Evolutionary conservation across 768 basidiomycete species (phyloP), one percentile per base, ranked within the genome.

Genomic region (Hypholoma fasciculare): DNA sequence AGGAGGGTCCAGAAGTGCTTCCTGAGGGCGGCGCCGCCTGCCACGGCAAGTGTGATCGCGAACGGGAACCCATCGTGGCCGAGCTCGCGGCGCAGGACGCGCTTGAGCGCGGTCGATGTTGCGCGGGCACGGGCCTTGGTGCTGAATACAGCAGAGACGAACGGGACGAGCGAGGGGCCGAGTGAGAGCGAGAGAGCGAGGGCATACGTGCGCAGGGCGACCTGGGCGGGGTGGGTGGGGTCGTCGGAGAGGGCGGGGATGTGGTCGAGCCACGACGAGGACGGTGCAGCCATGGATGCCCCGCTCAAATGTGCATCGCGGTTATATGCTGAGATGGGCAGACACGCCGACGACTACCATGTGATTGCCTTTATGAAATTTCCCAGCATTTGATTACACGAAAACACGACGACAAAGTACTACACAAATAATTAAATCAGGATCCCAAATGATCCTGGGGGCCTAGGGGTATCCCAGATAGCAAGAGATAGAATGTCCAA

Each of bases 11-110:
- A 86, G 9, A 84, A 54, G 30, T 74, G 72, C 51, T 77, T 76
- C 17, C 62, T 63, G 34, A 92, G 66, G 37, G 77, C 72, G 30
- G 81, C 78, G 2, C 89, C 89, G 7, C 90, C 90, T 0, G 81
- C 88, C 5, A 90, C 76, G 14, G 85, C 80, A 6, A 82, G 65
- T 0, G 89, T 84, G 54, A 90, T 80, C 27, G 88, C 81, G 56
- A 82, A 87, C 6, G 91, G 87, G 68, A 92, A 89, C 13, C 89
- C 84, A 56, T 83, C 84, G 38, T 78, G 60, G 7, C 80, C 78
- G 11, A 89, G 69, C 65, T 92, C 89, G 40, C 82, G 79, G 54
- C 64, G 72, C 8, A 92, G 69, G 12, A 85, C 68, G 48, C 74
- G 71, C 59, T 63, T 61, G 42, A 80, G 63, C 63, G 64, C 58